Evolutionary conservation across 164 flowering plant species (phyloP), one percentile per base, ranked within the genome.

Genomic region (Tetracentron sinense): DNA sequence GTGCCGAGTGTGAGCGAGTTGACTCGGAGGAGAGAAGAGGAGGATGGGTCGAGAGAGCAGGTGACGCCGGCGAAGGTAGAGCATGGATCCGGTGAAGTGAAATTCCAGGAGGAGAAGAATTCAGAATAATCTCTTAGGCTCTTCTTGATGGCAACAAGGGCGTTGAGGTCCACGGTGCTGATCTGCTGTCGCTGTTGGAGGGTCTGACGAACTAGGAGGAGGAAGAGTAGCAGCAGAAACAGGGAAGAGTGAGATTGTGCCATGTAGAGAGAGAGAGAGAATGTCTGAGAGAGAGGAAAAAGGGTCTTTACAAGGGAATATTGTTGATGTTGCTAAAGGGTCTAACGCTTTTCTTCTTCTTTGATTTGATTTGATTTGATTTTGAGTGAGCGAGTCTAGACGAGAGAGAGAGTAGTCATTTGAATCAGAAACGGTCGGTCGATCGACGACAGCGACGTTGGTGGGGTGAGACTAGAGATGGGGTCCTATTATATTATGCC

Each of bases 61-160:
- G 77, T 63, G 60, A 84, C 29, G 63, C 90, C 88, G 62, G 83
- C 25, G 69, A 82, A 87, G 58, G 88, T 42, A 47, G 77, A 61
- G 79, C 87, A 83, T 46, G 88, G 86, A 31, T 83, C 75, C 1
- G 82, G 79, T 2, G 84, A 48, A 44, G 80, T 25, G 79, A 80
- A 74, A 74, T 80, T 74, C 93, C 93, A 87, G 57, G 86, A 53
- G 74, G 89, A 79, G 75, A 87, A 82, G 82, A 83, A 87, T 12
- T 28, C 8, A 17, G 79, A 33, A 63, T 75, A 53, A 58, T 77
- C 86, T 14, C 74, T 72, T 62, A 87, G 80, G 47, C 38, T 57
- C 74, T 62, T 35, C 60, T 60, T 81, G 69, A 87, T 74, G 58
- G 71, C 50, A 25, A 42, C 60, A 0, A 87, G 70, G 4, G 85